Percentiles rank a stretch among this genome's conserved stretches.
Conservation (phyloP, 1,284 basidiomycete species). For the Sporisorium exsertum region DNA sequence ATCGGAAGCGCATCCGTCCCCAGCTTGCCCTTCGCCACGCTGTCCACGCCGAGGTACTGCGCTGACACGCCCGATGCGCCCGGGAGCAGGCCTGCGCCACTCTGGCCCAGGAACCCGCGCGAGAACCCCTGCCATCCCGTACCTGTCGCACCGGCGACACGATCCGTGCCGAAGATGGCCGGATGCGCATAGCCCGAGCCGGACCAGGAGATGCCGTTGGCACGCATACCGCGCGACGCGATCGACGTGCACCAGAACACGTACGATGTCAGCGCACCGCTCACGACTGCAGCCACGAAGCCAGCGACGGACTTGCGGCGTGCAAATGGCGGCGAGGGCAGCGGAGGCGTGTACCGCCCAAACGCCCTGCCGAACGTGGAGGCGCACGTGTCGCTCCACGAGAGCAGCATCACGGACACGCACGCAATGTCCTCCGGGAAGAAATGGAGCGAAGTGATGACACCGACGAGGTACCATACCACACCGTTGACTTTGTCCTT, state of each 20-base stretch:
- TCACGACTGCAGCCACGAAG: conserved; percentile 83
- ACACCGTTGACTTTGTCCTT: conserved; percentile 78
- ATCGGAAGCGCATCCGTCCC: conserved; percentile 31
- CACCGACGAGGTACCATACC: conserved; percentile 94
- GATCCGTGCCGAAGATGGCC: conserved; percentile 59
- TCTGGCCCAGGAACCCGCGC: conserved; percentile 43
- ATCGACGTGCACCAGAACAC: conserved; percentile 79
- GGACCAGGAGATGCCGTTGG: conserved; percentile 61
- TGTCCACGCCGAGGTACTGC: conserved; percentile 33
- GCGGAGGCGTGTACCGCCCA: conserved; percentile 80
- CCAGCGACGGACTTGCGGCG: conserved; percentile 89
- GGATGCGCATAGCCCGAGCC: conserved; percentile 43
- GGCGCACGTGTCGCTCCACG: conserved; percentile 96
- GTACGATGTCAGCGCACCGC: conserved; percentile 79
- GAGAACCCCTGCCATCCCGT: conserved; percentile 57
- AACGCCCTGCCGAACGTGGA: conserved; percentile 90
- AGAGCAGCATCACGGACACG: conserved; percentile 73
- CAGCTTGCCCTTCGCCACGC: conserved; percentile 40
- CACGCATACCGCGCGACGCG: conserved; percentile 50
- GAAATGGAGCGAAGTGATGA: conserved; percentile 81
- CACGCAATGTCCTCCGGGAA: conserved; percentile 67
- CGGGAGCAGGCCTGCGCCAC: conserved; percentile 32
- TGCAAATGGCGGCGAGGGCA: conserved; percentile 82
- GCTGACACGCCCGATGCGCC: conserved; percentile 29
- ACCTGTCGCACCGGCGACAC: conserved; percentile 32